Base-by-base conservation (phyloP, 179 eudicot genomes). In the Amaranthus tricolor region DNA sequence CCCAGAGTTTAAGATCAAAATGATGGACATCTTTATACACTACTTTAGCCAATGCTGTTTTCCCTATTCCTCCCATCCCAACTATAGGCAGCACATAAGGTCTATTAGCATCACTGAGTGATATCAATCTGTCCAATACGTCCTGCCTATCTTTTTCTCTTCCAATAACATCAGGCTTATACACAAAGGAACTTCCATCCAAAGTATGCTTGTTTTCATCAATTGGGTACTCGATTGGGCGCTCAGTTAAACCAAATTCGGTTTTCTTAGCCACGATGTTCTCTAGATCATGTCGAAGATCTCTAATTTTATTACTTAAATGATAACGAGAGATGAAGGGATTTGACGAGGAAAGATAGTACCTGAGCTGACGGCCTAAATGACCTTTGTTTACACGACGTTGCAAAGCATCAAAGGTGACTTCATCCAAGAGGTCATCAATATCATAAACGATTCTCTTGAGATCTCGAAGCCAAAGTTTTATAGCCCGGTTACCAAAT, bases 11-110 rank as follows among this genome's bases (percentile, higher is more conserved):
- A 8, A 79, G 49, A 53, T 82, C 80, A 65, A 84, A 86, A 21
- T 76, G 44, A 7, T 56, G 9, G 2, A 4, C 72, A 71, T 82
- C 82, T 19, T 68, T 74, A 44, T 80, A 76, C 6, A 82, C 81
- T 50, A 82, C 21, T 59, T 82, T 82, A 31, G 68, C 85, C 5
- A 86, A 71, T 4, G 85, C 68, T 5, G 84, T 86, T 54, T 86
- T 86, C 7, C 89, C 89, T 14, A 86, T 75, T 20, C 87, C 89
- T 7, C 85, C 82, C 14, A 82, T 74, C 61, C 81, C 81, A 64
- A 57, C 49, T 48, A 44, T 56, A 55, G 57, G 19, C 48, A 77
- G 20, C 10, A 48, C 12, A 0, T 51, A 49, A 6, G 13, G 40
- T 11, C 45, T 11, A 64, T 6, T 7, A 44, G 20, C 51, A 64